These are phyloP conservation scores for Aspergillus felis DNA, from an alignment of 2,329 filamentous ascomycete genomes.

Conservation along the genomic window DNA sequence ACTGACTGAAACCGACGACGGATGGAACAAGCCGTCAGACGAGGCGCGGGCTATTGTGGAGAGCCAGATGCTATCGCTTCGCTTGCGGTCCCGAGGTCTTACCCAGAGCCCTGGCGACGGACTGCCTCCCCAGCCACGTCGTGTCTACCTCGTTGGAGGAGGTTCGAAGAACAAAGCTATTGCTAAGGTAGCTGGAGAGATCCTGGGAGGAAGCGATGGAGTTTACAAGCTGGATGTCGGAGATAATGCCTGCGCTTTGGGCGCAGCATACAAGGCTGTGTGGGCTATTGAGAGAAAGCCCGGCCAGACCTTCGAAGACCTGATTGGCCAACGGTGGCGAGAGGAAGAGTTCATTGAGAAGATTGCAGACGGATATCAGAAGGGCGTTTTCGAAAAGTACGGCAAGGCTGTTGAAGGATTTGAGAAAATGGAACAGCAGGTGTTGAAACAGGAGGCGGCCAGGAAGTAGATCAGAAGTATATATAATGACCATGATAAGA, in stretches of 20 bases:
- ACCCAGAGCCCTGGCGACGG: slow-evolving; percentile 54
- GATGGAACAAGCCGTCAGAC: slow-evolving; percentile 56
- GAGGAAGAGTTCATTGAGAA: slow-evolving; percentile 79
- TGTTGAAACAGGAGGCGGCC: slow-evolving; percentile 47
- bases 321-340: slow-evolving; percentile 79
- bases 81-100: slow-evolving; percentile 75
- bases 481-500: background rate
- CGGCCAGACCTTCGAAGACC: slow-evolving; percentile 78
- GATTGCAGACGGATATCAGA: slow-evolving; percentile 75
- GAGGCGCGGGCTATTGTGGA: slow-evolving; percentile 88
- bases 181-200: slow-evolving; percentile 76
- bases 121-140: slow-evolving; percentile 77
- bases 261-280: slow-evolving; percentile 91
- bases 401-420: slow-evolving; percentile 73
- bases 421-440: slow-evolving; percentile 66
- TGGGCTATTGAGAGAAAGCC: slow-evolving; percentile 74
- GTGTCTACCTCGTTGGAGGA: slow-evolving; percentile 92
- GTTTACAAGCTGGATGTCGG: slow-evolving; percentile 93
- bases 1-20: slow-evolving; percentile 50
- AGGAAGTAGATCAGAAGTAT: slow-evolving; percentile 1
- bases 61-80: slow-evolving; percentile 88
- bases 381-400: slow-evolving; percentile 72
- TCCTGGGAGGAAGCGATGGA: slow-evolving; percentile 83
- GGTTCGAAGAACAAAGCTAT: slow-evolving; percentile 88
- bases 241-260: slow-evolving; percentile 89